Percentiles rank a stretch among this genome's conserved stretches.
These are phyloP conservation scores for Starmera dryadoides DNA, from an alignment of 805 yeast genomes.

Conservation along the genomic window DNA sequence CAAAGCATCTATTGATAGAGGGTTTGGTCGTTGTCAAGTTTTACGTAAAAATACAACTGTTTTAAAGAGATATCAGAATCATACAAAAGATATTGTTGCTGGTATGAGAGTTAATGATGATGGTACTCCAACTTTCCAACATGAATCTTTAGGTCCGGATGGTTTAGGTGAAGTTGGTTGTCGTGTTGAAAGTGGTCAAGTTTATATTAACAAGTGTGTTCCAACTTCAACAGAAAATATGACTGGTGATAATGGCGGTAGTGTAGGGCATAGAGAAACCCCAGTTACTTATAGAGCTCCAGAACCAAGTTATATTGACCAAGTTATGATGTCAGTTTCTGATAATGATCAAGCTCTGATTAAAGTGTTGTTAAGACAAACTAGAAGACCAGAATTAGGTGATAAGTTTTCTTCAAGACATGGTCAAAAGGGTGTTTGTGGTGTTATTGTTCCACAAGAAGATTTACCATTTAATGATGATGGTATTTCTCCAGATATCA, in stretches of 20 bases:
- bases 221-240: conserved; percentile 72
- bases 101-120: conserved; percentile 87
- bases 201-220: conserved; percentile 86
- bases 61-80: conserved; percentile 87
- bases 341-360: conserved; percentile 93
- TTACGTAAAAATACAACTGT: conserved; percentile 86
- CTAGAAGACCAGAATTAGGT: conserved; percentile 95
- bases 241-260: conserved; percentile 19
- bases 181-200: conserved; percentile 86
- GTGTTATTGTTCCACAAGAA: conserved; percentile 94
- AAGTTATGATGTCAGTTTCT: conserved; percentile 94
- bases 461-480: conserved; percentile 93
- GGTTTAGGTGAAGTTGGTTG: conserved; percentile 97
- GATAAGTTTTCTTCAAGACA: conserved; percentile 97
- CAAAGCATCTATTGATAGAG: conserved; percentile 90
- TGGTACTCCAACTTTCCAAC: conserved; percentile 79
- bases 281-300: conserved; percentile 93
- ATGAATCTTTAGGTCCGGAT: conserved; percentile 82
- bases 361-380: conserved; percentile 87
- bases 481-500: conserved; percentile 91
- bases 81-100: conserved; percentile 82
- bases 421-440: conserved; percentile 99
- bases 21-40: conserved; percentile 96
- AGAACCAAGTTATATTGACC: conserved; percentile 91
- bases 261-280: conserved; percentile 78